A percentile compares a stretch with the other conserved stretches of the same genome.
Conservation (phyloP, 2,329 filamentous ascomycete genomes). For the Orbilia oligospora region DNA sequence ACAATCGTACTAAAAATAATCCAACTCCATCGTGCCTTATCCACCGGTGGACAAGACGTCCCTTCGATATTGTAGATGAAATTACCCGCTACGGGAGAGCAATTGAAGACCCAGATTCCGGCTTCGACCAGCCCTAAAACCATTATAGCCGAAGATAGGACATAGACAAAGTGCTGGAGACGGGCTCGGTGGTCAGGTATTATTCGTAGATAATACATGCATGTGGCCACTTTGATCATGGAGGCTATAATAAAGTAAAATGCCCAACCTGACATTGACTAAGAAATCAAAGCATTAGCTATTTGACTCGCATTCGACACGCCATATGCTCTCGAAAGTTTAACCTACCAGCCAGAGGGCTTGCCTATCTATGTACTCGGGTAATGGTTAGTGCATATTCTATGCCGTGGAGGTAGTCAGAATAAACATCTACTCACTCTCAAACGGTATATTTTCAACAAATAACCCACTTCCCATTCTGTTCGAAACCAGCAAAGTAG, state of each 20-base stretch:
- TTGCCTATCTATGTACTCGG: constrained; percentile 36
- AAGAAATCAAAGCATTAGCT: constrained; percentile 17
- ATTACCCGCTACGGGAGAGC: constrained; percentile 36
- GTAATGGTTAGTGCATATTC: constrained; percentile 3
- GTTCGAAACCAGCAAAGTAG: constrained; percentile 60
- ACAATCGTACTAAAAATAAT: constrained; percentile 40
- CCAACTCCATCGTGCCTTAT: constrained; percentile 55
- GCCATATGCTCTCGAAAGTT: background rate
- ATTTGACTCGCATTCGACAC: background rate
- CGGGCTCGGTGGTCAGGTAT: constrained; percentile 52
- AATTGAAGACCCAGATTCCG: constrained; percentile 54
- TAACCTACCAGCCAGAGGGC: constrained; percentile 55
- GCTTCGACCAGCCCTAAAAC: constrained; percentile 51
- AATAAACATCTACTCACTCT: constrained; percentile 24
- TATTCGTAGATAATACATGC: constrained; percentile 59
- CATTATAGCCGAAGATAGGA: constrained; percentile 48
- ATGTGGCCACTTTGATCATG: constrained; percentile 59
- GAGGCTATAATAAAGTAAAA: constrained; percentile 60
- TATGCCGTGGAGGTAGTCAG: background rate
- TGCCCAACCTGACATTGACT: constrained; percentile 59
- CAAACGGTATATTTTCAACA: constrained; percentile 60
- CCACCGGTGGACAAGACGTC: constrained; percentile 36
- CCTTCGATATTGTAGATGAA: constrained; percentile 51
- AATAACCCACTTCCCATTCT: constrained; percentile 54
- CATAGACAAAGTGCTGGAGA: constrained; percentile 56